phyloP scores from a whole-genome alignment of 805 yeast genomes.

The Candida caryicola region DNA sequence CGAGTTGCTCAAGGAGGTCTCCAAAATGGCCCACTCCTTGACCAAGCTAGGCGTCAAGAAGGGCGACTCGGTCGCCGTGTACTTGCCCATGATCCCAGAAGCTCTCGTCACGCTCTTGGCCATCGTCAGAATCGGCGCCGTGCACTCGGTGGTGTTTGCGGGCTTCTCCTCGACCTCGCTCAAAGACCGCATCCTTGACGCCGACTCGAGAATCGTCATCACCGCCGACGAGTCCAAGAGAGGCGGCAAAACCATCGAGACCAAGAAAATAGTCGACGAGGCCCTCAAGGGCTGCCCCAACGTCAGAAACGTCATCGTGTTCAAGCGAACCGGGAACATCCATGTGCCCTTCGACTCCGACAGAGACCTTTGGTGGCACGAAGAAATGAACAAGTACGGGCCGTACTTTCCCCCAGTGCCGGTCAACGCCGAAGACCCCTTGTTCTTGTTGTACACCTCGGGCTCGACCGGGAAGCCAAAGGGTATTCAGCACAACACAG shows the following conservation, averaged over 20 bases:
- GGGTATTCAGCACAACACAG: conserved; percentile 95
- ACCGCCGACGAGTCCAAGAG: conserved; percentile 95
- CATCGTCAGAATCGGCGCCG: conserved; percentile 88
- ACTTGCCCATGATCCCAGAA: conserved; percentile 97
- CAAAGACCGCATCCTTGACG: conserved; percentile 86
- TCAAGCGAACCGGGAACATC: conserved; percentile 78
- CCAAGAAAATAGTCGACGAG: conserved; percentile 93
- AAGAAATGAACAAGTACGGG: conserved; percentile 75
- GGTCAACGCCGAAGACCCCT: conserved; percentile 89
- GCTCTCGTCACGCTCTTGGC: conserved; percentile 94
- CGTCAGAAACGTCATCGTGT: conserved; percentile 83
- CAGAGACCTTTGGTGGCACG: conserved; percentile 96
- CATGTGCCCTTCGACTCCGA: conserved; percentile 70
- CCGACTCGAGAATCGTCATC: conserved; percentile 79
- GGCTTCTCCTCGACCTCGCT: conserved; percentile 94
- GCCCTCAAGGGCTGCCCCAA: conserved; percentile 72
- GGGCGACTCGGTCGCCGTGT: conserved; percentile 96
- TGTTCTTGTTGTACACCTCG: conserved; percentile 92
- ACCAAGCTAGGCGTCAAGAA: conserved; percentile 81
- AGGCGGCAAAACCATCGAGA: conserved; percentile 90
- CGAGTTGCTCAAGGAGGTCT: conserved; percentile 80
- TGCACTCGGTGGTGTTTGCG: conserved; percentile 95
- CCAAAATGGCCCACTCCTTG: conserved; percentile 82
- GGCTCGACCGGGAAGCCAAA: conserved; percentile 99
- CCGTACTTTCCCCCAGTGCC: conserved; percentile 85